A percentile compares a stretch with the other conserved stretches of the same genome.
Conservation (phyloP, 208 protist species). For the Leishmania amazonensis region DNA sequence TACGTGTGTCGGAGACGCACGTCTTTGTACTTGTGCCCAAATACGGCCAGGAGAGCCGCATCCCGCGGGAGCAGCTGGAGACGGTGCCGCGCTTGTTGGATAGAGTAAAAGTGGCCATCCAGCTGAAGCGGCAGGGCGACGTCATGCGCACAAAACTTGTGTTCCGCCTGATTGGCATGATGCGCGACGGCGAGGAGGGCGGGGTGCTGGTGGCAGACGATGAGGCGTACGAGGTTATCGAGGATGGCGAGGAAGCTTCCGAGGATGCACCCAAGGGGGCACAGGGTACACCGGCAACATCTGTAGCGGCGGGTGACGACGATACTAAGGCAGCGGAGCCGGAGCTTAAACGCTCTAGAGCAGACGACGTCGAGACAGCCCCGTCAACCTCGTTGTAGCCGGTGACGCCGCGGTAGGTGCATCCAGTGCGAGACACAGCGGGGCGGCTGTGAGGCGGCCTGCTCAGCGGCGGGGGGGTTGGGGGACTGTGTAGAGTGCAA, state of each 20-base stretch:
- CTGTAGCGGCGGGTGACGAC: not conserved
- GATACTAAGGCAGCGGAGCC: slow-evolving; percentile 1
- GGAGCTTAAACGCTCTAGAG: slow-evolving; percentile 15
- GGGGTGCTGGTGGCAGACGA: slow-evolving; percentile 46
- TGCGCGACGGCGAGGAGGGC: slow-evolving; percentile 54
- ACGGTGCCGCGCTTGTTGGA: slow-evolving; percentile 75
- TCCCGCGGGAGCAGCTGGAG: slow-evolving; percentile 68
- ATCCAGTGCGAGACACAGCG: not conserved
- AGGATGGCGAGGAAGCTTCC: slow-evolving; percentile 16
- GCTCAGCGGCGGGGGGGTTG: too few relatives aligned
- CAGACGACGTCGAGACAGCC: not conserved
- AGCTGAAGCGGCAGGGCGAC: slow-evolving; percentile 72
- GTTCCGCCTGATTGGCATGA: slow-evolving; percentile 71
- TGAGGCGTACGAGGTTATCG: slow-evolving; percentile 35
- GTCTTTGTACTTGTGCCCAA: slow-evolving; percentile 89
- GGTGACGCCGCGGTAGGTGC: not conserved
- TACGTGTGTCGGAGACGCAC: slow-evolving; percentile 79
- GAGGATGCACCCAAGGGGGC: slow-evolving; percentile 24
- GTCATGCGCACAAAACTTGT: slow-evolving; percentile 77
- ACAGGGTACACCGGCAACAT: slow-evolving; percentile 4
- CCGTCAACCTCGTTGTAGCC: not conserved
- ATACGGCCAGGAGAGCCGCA: slow-evolving; percentile 89
- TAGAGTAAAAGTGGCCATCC: slow-evolving; percentile 78
- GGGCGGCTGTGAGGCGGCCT: not conserved
- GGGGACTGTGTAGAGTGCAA: not conserved